These are phyloP conservation scores for Galeopsis tetrahit DNA, from an alignment of 257 asterid genomes.

Conservation along the genomic window DNA sequence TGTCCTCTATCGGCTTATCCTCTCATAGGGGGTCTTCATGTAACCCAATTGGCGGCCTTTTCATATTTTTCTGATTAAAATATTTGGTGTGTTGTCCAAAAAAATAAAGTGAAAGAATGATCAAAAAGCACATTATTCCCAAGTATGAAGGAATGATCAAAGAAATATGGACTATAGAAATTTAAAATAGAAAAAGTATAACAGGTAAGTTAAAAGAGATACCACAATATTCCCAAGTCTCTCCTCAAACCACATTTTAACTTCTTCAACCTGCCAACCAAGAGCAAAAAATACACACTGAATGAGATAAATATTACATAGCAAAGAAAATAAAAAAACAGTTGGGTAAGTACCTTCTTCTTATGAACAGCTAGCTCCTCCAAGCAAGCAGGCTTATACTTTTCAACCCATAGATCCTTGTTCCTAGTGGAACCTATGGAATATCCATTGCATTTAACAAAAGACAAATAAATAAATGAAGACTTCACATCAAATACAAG, in stretches of 20 bases:
- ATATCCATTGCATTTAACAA: constrained; percentile 24
- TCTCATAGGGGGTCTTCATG: too few species aligned
- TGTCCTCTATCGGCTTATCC: background rate
- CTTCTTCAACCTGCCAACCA: constrained; percentile 83
- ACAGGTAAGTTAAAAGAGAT: constrained; percentile 29
- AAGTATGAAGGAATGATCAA: background rate
- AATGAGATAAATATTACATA: constrained; percentile 23
- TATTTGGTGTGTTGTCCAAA: too few species aligned
- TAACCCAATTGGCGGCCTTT: too few species aligned
- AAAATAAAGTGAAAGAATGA: background rate
- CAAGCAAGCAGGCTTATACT: constrained; percentile 67
- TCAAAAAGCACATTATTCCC: too few species aligned
- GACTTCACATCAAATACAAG: constrained; percentile 28
- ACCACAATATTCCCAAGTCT: constrained; percentile 59
- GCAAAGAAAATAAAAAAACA: constrained; percentile 19
- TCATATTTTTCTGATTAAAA: too few species aligned
- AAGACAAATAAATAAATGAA: constrained; percentile 30
- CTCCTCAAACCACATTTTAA: constrained; percentile 82
- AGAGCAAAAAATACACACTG: constrained; percentile 29
- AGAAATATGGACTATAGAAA: constrained; percentile 4
- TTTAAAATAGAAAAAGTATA: background rate
- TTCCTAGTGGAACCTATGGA: constrained; percentile 50
- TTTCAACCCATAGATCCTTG: constrained; percentile 76
- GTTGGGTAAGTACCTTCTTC: constrained; percentile 65
- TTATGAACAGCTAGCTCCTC: constrained; percentile 91